Evolutionary conservation across 2,329 filamentous ascomycete genomes (phyloP).

Genomic region (Dactylellina leptospora): DNA sequence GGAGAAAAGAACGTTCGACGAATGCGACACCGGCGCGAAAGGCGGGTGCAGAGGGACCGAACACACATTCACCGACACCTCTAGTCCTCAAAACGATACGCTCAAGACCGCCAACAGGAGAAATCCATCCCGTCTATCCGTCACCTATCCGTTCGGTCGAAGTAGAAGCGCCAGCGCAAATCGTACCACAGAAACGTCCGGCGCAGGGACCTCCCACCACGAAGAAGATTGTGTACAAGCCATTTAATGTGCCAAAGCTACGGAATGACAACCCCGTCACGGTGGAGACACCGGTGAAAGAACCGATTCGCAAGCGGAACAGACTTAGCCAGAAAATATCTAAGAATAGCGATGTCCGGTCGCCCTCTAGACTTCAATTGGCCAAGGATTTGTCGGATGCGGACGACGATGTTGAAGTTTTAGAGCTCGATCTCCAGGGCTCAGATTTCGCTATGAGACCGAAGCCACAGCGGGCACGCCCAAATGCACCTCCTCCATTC

Average conservation of each 20-base stretch:
- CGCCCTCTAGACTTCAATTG: slow-evolving; percentile 10
- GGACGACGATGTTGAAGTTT: slow-evolving; percentile 35
- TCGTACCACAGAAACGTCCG: slow-evolving; percentile 41
- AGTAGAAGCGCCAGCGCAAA: slow-evolving; percentile 5
- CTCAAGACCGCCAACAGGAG: slow-evolving; percentile 21
- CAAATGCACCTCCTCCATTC: slow-evolving; percentile 45
- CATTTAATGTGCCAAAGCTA: slow-evolving; percentile 39
- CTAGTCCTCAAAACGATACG: slow-evolving; percentile 34
- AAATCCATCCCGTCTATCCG: slow-evolving; percentile 29
- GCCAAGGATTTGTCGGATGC: slow-evolving; percentile 14
- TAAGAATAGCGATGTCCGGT: background rate
- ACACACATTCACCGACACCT: slow-evolving; percentile 23
- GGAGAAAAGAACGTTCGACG: slow-evolving; percentile 30
- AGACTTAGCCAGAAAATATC: background rate
- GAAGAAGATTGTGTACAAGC: slow-evolving; percentile 41
- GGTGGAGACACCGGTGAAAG: background rate
- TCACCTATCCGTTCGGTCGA: background rate
- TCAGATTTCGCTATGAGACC: slow-evolving; percentile 37
- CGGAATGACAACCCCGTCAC: background rate
- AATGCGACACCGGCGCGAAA: slow-evolving; percentile 30
- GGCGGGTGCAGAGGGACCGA: background rate
- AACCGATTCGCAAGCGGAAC: background rate
- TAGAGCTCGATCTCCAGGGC: slow-evolving; percentile 34
- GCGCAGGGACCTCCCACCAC: slow-evolving; percentile 20
- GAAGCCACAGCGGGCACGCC: slow-evolving; percentile 24